Base-by-base conservation (phyloP, 352 stramenopile genomes). In the Globisporangium mamillatum region DNA sequence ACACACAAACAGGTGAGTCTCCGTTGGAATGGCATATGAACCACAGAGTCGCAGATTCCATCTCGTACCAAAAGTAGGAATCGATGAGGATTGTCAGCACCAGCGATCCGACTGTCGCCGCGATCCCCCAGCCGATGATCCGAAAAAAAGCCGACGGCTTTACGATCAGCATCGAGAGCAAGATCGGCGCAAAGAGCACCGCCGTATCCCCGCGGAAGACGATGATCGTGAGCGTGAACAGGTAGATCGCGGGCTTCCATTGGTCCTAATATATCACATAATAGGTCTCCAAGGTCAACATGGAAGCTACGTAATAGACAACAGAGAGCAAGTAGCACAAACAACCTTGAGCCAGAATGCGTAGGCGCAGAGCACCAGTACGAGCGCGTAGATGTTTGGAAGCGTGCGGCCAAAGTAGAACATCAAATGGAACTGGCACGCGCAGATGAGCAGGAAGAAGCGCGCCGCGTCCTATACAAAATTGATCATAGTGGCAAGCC, bases 121-220 rank as follows among this genome's bases (percentile, higher is more conserved):
- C 54, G 29, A 98, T 48, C 8, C 97, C 97, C 79, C 87, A 89
- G 54, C 69, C 68, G 0, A 98, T 66, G 60, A 97, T 90, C 54
- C 75, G 64, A n/a, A 91, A 36, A 55, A 99, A 79, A 1, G 77
- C 79, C 14, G 98, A 66, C 10, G 79, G 73, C 27, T 76, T 62
- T 2, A 74, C 74, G 4, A 98, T 60, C 10, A 99, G 74, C 67
- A 99, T 90, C 27, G 78, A 91, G 25, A 99, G 78, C 55, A 97
- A 80, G 12, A 99, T 70, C 12, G 96, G 96, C 38, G 87, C 95
- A 36, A 99, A 90, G n/a, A 99, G 75, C 27, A 99, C 82, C 10
- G 98, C 69, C 22, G 98, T 94, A 77, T 99, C 98, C 72, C 96
- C 99, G 41, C 98, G 93, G 73, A 99, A 98, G n/a, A 99, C 81